phyloP scores from a whole-genome alignment of 768 basidiomycete genomes.

The Tulasnella sp. region DNA sequence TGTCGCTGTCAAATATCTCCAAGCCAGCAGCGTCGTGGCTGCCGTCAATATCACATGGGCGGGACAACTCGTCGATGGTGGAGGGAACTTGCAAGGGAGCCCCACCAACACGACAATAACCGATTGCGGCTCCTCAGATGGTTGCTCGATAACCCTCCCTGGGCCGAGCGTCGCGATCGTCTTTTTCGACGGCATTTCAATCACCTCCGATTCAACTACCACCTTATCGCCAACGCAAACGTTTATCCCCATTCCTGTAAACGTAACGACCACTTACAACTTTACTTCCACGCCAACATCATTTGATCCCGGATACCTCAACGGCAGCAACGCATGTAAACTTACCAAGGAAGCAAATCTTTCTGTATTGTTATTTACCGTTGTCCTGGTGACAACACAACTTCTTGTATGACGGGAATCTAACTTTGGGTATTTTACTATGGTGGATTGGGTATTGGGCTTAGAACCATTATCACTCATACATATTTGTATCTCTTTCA shows the following conservation, averaged over 20 bases:
- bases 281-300: not conserved
- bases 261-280: not conserved
- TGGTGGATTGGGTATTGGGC: too few species aligned
- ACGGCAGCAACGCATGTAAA: too few species aligned
- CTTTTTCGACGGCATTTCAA: constrained; percentile 11
- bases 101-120: not conserved
- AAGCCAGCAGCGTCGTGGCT: not conserved
- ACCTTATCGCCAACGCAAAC: not conserved
- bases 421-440: too few species aligned
- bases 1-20: constrained; percentile 12
- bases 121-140: not conserved
- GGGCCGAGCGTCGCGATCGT: constrained; percentile 17
- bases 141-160: constrained; percentile 13
- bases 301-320: constrained; percentile 2
- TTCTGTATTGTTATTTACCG: too few species aligned
- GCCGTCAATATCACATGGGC: constrained; percentile 13
- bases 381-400: too few species aligned
- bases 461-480: too few species aligned
- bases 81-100: not conserved
- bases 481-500: too few species aligned
- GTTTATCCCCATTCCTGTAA: not conserved
- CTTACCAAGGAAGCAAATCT: too few species aligned
- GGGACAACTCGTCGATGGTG: constrained; percentile 14
- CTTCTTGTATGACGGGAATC: too few species aligned
- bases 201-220: not conserved